Conservation (phyloP, 768 basidiomycete genomes). For the Hysterangium stoloniferum region DNA sequence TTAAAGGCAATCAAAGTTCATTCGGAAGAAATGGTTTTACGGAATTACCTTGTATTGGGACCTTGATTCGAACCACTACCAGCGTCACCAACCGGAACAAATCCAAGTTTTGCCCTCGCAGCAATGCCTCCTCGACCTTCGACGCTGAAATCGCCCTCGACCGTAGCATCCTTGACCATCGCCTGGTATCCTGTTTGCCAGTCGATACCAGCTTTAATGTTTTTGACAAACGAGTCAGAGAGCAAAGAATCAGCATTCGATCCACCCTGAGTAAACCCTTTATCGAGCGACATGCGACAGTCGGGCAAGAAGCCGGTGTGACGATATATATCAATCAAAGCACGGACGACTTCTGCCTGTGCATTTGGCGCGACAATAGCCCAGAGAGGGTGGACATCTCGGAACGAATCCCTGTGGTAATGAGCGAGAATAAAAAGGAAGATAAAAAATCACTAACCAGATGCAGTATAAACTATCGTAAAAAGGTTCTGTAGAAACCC, state of each 20-base stretch:
- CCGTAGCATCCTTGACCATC: conserved; percentile 22
- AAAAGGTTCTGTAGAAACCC: conserved; percentile 20
- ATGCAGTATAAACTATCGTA: conserved; percentile 23
- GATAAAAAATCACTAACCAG: conserved; percentile 14
- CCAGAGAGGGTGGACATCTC: conserved; percentile 15
- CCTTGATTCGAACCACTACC: conserved; percentile 5
- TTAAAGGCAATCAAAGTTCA: neutral
- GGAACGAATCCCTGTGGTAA: conserved; percentile 7
- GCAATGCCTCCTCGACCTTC: conserved; percentile 16
- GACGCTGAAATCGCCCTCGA: conserved; percentile 13
- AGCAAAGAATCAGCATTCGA: conserved; percentile 23
- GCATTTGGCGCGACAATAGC: conserved; percentile 13
- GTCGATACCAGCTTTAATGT: conserved; percentile 21
- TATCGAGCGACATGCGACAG: conserved; percentile 22
- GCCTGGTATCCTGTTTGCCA: conserved; percentile 20
- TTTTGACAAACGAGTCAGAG: conserved; percentile 22
- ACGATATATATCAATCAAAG: conserved; percentile 21
- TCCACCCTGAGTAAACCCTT: conserved; percentile 23
- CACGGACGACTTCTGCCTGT: conserved; percentile 19
- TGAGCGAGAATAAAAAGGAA: neutral
- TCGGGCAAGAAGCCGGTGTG: conserved; percentile 21
- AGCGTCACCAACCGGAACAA: conserved; percentile 11
- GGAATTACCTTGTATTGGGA: conserved; percentile 8
- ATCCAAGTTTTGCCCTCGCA: conserved; percentile 8
- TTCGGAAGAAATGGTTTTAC: neutral